Evolutionary conservation across 2,329 filamentous ascomycete genomes (phyloP).

Genomic region (Aspergillus luchuensis): DNA sequence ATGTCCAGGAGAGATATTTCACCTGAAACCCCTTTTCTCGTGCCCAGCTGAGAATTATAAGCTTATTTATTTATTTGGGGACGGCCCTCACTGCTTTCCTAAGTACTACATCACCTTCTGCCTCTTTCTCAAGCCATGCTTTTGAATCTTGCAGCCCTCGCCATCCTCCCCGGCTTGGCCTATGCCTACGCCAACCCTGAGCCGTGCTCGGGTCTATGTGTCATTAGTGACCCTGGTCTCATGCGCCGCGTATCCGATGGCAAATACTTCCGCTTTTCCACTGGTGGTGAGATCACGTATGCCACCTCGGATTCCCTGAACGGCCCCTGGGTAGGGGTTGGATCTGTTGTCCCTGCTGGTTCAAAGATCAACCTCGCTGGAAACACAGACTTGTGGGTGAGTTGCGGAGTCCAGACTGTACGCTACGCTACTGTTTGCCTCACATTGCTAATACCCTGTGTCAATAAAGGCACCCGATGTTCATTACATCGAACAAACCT

Average conservation of each 20-base stretch:
- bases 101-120: background rate
- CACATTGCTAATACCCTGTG: background rate
- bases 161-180: constrained; percentile 13
- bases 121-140: background rate
- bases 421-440: background rate
- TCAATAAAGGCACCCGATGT: constrained; percentile 63
- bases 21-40: no score
- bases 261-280: constrained; percentile 58
- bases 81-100: background rate
- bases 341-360: constrained; percentile 49
- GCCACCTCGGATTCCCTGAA: constrained; percentile 49
- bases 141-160: background rate
- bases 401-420: constrained; percentile 10
- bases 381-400: constrained; percentile 54
- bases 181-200: constrained; percentile 35
- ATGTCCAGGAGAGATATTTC: background rate
- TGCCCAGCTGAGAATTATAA: background rate
- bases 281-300: constrained; percentile 53
- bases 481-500: constrained; percentile 56
- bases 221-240: constrained; percentile 52
- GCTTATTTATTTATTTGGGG: background rate
- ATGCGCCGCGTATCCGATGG: constrained; percentile 52
- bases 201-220: constrained; percentile 34
- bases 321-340: constrained; percentile 54
- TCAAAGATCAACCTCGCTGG: constrained; percentile 51